phyloP scores from a whole-genome alignment of 1,284 basidiomycete species.

The Sphagnurus paluster region DNA sequence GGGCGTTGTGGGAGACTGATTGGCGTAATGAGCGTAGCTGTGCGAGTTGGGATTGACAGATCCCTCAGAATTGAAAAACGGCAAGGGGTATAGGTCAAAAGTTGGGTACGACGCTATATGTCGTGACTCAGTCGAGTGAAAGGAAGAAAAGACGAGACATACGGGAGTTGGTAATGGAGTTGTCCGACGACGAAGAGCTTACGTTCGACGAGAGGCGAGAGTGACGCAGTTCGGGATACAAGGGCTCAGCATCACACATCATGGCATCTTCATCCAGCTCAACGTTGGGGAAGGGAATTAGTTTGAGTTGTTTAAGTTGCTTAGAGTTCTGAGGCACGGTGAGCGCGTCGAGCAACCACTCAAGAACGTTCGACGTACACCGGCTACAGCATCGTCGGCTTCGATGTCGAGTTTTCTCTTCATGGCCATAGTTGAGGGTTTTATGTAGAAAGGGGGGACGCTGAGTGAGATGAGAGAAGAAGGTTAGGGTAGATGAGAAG shows the following conservation, averaged over 20 bases:
- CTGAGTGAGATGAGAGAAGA: constrained; percentile 21
- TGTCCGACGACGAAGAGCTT: constrained; percentile 54
- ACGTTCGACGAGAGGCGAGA: constrained; percentile 65
- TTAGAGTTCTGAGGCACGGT: constrained; percentile 48
- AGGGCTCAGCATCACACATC: constrained; percentile 67
- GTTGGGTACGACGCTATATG: constrained; percentile 56
- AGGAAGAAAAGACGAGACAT: constrained; percentile 25
- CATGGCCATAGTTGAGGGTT: constrained; percentile 48
- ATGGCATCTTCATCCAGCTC: constrained; percentile 61
- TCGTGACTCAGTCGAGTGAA: constrained; percentile 7
- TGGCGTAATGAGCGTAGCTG: constrained; percentile 44
- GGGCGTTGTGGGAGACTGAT: constrained; percentile 29
- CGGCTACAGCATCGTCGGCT: constrained; percentile 49
- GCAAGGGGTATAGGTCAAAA: constrained; percentile 61
- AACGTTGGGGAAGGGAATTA: constrained; percentile 68
- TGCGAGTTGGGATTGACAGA: constrained; percentile 50
- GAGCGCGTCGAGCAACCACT: constrained; percentile 11
- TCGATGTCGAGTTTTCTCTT: constrained; percentile 74
- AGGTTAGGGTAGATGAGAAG: constrained; percentile 25
- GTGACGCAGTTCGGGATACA: constrained; percentile 53
- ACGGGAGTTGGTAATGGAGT: constrained; percentile 45
- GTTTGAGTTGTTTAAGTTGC: constrained; percentile 72
- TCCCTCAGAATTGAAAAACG: constrained; percentile 46
- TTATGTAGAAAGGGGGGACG: constrained; percentile 24
- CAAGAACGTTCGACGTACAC: constrained; percentile 34